Conservation (phyloP, 495 filamentous ascomycete species). For the Penicillium taxi region DNA sequence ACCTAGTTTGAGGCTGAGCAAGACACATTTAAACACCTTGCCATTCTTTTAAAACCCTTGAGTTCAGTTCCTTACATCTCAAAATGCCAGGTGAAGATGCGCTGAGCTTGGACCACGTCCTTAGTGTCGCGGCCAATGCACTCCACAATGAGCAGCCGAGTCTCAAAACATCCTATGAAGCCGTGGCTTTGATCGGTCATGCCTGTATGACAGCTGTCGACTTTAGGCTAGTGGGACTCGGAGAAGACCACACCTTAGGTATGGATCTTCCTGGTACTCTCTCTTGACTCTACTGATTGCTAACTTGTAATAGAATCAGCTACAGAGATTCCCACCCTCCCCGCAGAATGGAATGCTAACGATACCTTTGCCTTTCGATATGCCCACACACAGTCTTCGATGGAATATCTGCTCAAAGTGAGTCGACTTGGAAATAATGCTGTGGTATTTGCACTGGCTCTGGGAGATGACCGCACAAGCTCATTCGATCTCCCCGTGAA, state of each 20-base stretch:
- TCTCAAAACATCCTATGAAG: slow-evolving; percentile 73
- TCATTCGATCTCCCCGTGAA: slow-evolving; percentile 65
- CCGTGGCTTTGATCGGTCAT: slow-evolving; percentile 75
- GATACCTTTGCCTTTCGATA: slow-evolving; percentile 75
- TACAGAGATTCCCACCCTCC: slow-evolving; percentile 52
- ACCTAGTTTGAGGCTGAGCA: too few species aligned
- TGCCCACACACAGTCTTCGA: slow-evolving; percentile 78
- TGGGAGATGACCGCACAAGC: slow-evolving; percentile 72
- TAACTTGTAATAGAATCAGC: slow-evolving; percentile 34
- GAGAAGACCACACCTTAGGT: slow-evolving; percentile 69
- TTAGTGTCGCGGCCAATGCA: slow-evolving; percentile 28
- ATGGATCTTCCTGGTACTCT: slow-evolving; percentile 6
- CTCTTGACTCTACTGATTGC: not conserved
- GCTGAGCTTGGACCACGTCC: slow-evolving; percentile 23
- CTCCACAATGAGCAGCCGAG: slow-evolving; percentile 31
- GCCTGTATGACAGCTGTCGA: slow-evolving; percentile 73
- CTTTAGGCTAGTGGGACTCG: slow-evolving; percentile 75
- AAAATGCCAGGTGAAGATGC: slow-evolving; percentile 21
- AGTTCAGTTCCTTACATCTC: too few species aligned
- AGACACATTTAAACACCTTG: too few species aligned
- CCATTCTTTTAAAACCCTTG: too few species aligned
- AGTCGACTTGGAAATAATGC: slow-evolving; percentile 76
- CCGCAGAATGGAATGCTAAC: slow-evolving; percentile 67
- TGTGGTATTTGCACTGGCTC: slow-evolving; percentile 67
- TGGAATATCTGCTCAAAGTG: slow-evolving; percentile 74